Evolutionary conservation across 768 basidiomycete genomes (phyloP), one percentile per base, ranked within the genome.

Genomic region (Lactarius trivialis): DNA sequence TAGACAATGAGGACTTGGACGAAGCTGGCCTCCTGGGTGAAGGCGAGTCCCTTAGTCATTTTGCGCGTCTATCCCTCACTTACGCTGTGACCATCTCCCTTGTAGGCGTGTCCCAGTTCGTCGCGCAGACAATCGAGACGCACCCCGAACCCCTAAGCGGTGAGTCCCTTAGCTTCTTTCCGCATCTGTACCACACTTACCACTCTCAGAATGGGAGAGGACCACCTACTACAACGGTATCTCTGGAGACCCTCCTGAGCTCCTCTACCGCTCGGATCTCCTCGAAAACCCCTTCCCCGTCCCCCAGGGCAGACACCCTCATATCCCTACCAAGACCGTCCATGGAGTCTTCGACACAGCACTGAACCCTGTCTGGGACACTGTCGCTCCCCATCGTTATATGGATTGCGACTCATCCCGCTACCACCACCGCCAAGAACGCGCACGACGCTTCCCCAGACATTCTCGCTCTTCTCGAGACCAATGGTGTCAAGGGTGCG

Each of bases 401-500:
- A 3, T 71, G 70, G 70, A 65, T 71, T 28, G 55, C 36, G 7
- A 50, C 53, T 17, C 59, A 55, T 55, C 70, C 70, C 17, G 19
- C 17, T 37, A 55, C 69, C 36, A 68, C 70, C 67, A 58, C 60
- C 14, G 60, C 66, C 49, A 28, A 57, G 19, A 55, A 24, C n/a
- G 70, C 63, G 14, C 69, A 63, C 56, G 61, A 71, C 9, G 67
- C 55, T 21, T 64, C 70, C 30, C 63, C 19, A 1, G 58, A n/a
- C 7, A 68, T 71, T 30, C 68, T 71, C 37, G 33, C 8, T 34
- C 33, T 34, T 34, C 33, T 34, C 33, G 8, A 34, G 4, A 7
- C 33, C 33, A 34, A 34, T 34, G 33, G 33, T 4, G 33, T 34
- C 33, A 7, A 34, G 8, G 33, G 33, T 34, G 33, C 33, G 7